phyloP scores from a whole-genome alignment of 352 stramenopile species.

The Globisporangium cystogenes region DNA sequence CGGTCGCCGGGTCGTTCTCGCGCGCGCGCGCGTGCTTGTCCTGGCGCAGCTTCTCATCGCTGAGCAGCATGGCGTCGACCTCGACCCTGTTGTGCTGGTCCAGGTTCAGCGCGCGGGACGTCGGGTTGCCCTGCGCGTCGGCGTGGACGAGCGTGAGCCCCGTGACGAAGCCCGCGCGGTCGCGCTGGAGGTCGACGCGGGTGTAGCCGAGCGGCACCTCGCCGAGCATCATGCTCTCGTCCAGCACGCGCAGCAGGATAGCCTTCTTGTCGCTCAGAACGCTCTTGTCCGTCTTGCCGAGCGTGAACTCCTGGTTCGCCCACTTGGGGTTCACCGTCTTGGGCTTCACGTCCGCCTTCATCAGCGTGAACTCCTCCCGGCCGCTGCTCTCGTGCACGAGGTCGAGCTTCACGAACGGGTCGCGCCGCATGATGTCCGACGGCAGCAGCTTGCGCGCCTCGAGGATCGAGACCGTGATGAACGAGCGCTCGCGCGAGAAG shows the following conservation, averaged over 20 bases:
- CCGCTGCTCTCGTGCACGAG: slow-evolving; percentile 36
- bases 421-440: slow-evolving; percentile 22
- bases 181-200: slow-evolving; percentile 49
- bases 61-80: slow-evolving; percentile 46
- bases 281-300: slow-evolving; percentile 44
- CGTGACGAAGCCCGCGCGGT: slow-evolving; percentile 38
- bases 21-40: slow-evolving; percentile 20
- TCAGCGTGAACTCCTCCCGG: slow-evolving; percentile 44
- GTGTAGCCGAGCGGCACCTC: slow-evolving; percentile 47
- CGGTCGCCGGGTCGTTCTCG: slow-evolving; percentile 29
- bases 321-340: slow-evolving; percentile 65
- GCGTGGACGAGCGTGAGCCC: slow-evolving; percentile 41
- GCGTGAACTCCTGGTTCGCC: slow-evolving; percentile 62
- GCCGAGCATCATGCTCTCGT: slow-evolving; percentile 43
- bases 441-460: slow-evolving; percentile 52
- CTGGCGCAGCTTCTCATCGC: slow-evolving; percentile 29
- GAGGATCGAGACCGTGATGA: slow-evolving; percentile 51
- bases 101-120: slow-evolving; percentile 26
- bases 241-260: slow-evolving; percentile 51
- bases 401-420: slow-evolving; percentile 54
- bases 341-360: slow-evolving; percentile 65
- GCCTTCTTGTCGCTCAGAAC: slow-evolving; percentile 56
- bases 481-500: slow-evolving; percentile 35
- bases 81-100: slow-evolving; percentile 30
- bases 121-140: slow-evolving; percentile 25